Evolutionary conservation across 768 basidiomycete genomes (phyloP), one percentile per base, ranked within the genome.

Genomic region (Lactarius hatsudake): DNA sequence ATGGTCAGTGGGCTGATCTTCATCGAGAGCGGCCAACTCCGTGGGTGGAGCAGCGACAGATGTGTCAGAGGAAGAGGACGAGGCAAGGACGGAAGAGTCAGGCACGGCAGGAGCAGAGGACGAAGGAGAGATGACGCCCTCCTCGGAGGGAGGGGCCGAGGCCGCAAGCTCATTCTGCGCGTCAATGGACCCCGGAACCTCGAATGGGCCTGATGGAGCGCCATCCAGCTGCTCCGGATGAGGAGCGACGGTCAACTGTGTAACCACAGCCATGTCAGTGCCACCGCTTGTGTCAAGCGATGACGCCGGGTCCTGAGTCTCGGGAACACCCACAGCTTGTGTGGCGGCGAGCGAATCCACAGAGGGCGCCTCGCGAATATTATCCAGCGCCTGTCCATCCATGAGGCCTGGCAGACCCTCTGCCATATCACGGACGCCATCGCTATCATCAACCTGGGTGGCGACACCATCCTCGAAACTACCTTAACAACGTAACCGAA

Each of bases 401-500:
- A 57, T 45, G 59, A 71, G 65, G 62, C 66, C 51, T 20, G 67
- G 48, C 28, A 59, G 54, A 51, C 71, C 64, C 64, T 68, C 71
- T n/a, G 55, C 40, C 59, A 66, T 36, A 61, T 71, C 65, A 58
- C 43, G 64, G 62, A 68, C 68, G 74, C 62, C 62, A 57, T 68
- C 64, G 59, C 66, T 67, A 36, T 59, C 63, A 62, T 70, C 71
- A 59, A 57, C 73, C 63, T 73, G 73, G 60, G 58, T 70, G 64
- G 68, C 69, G 58, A 68, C 78, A 68, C 73, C 73, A 71, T 76
- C 76, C 74, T 80, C 78, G 78, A 81, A 77, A 78, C 81, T 72
- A 74, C 82, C 81, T 83, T 74, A 75, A 72, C 71, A 72, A 54
- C 84, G 85, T 83, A 76, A 83, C 79, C 79, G 73, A 77, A 75